A percentile compares a stretch with the other conserved stretches of the same genome.
Evolutionary conservation across 2,329 filamentous ascomycete species (phyloP).

Genomic region (Leptographium flavum): DNA sequence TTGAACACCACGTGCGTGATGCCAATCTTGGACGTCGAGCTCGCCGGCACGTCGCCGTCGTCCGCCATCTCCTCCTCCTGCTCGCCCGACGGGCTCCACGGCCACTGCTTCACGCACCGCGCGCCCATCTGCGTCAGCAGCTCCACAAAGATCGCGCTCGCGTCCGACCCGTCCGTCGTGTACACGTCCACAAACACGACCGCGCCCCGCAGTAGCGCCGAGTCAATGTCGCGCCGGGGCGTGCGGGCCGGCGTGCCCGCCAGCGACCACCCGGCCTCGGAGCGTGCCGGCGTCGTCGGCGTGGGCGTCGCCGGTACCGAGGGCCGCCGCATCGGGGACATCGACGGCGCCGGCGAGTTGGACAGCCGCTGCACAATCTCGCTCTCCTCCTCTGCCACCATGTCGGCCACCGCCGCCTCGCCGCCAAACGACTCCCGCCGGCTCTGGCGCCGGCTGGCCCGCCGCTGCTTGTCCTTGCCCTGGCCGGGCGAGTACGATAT

Average conservation of each 20-base stretch:
- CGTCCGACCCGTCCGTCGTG: slow-evolving; percentile 67
- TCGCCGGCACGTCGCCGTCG: background rate
- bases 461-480: slow-evolving; percentile 5
- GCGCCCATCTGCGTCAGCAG: slow-evolving; percentile 72
- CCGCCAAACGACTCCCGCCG: slow-evolving; percentile 13
- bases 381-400: slow-evolving; percentile 8
- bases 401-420: slow-evolving; percentile 3
- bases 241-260: slow-evolving; percentile 42
- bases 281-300: slow-evolving; percentile 31
- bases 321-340: slow-evolving; percentile 13
- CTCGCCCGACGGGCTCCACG: slow-evolving; percentile 46
- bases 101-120: slow-evolving; percentile 61
- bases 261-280: slow-evolving; percentile 35
- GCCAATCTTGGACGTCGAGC: slow-evolving; percentile 38
- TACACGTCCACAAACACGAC: slow-evolving; percentile 75
- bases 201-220: slow-evolving; percentile 48
- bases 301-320: background rate
- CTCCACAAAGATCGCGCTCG: slow-evolving; percentile 63
- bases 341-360: slow-evolving; percentile 16
- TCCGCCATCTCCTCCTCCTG: background rate
- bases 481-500: slow-evolving; percentile 41
- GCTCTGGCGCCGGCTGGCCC: slow-evolving; percentile 6
- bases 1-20: slow-evolving; percentile 88
- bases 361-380: slow-evolving; percentile 1
- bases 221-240: slow-evolving; percentile 37